Percentiles rank a stretch among this genome's conserved stretches.
Conservation (phyloP, 805 yeast genomes). For the Candida ulmi region DNA sequence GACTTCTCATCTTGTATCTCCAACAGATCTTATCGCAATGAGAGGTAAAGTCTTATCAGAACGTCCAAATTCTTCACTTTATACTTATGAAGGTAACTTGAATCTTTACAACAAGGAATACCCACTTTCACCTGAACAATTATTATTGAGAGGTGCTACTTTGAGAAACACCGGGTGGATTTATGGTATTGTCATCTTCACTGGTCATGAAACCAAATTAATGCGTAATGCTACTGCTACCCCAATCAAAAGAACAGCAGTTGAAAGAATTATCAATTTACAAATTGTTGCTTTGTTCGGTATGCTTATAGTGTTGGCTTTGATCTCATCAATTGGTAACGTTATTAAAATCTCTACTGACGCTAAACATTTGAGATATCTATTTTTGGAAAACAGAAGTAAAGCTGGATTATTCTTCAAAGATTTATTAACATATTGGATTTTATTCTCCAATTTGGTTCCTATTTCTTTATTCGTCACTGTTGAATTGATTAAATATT, state of each 20-base stretch:
- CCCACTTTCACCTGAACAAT: slow-evolving; percentile 84
- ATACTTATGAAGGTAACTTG: slow-evolving; percentile 88
- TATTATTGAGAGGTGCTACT: slow-evolving; percentile 92
- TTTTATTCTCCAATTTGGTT: slow-evolving; percentile 91
- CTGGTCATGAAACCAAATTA: slow-evolving; percentile 97
- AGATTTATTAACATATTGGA: slow-evolving; percentile 92
- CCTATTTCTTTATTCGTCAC: slow-evolving; percentile 96
- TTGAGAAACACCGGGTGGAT: slow-evolving; percentile 93
- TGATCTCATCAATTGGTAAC: slow-evolving; percentile 85
- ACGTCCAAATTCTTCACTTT: slow-evolving; percentile 88
- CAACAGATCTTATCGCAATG: slow-evolving; percentile 47
- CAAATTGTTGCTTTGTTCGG: slow-evolving; percentile 88
- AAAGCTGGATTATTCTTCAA: slow-evolving; percentile 70
- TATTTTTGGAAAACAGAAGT: slow-evolving; percentile 63
- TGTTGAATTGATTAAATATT: slow-evolving; percentile 90
- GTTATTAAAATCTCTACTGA: slow-evolving; percentile 63
- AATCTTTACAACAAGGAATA: slow-evolving; percentile 51
- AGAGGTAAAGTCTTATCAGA: slow-evolving; percentile 71
- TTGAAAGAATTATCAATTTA: slow-evolving; percentile 88
- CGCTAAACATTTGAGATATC: slow-evolving; percentile 50
- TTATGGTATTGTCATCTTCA: slow-evolving; percentile 87
- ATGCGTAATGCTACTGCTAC: slow-evolving; percentile 99
- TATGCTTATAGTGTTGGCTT: slow-evolving; percentile 65
- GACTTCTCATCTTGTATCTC: slow-evolving; percentile 67
- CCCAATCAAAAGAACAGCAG: slow-evolving; percentile 95